A percentile compares a stretch with the other conserved stretches of the same genome.
These are phyloP conservation scores for Psilocybe azurescens DNA, from an alignment of 768 basidiomycete species.

Conservation along the genomic window DNA sequence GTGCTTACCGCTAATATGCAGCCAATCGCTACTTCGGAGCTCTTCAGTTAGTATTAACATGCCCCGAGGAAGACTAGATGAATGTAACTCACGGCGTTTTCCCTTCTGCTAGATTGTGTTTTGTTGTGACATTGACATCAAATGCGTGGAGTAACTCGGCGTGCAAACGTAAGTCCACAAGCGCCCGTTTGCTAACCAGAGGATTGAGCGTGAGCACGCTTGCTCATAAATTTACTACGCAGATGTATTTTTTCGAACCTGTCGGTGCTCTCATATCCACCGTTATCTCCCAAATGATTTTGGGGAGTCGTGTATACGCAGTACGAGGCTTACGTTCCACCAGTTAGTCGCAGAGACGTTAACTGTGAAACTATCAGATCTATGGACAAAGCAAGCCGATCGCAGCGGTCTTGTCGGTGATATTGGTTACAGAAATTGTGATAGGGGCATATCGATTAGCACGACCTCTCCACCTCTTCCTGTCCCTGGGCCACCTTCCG, in stretches of 20 bases:
- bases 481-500: conserved; percentile 16
- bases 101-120: conserved; percentile 9
- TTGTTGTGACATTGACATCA: conserved; percentile 23
- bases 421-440: conserved; percentile 18
- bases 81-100: neutral
- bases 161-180: conserved; percentile 22
- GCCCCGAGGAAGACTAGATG: neutral
- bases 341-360: neutral
- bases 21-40: conserved; percentile 31
- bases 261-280: conserved; percentile 31
- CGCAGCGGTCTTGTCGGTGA: conserved; percentile 14
- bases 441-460: conserved; percentile 23
- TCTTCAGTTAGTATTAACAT: conserved; percentile 21
- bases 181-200: neutral
- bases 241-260: conserved; percentile 30
- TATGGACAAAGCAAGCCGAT: conserved; percentile 21
- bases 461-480: conserved; percentile 21
- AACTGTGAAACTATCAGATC: conserved; percentile 14
- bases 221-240: neutral
- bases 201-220: neutral
- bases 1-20: neutral
- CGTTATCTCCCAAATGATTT: conserved; percentile 28
- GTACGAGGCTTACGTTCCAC: conserved; percentile 11
- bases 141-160: conserved; percentile 18
- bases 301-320: conserved; percentile 30